Evolutionary conservation across 768 basidiomycete genomes (phyloP), one percentile per base, ranked within the genome.

Genomic region (Lentinula guzmanii): DNA sequence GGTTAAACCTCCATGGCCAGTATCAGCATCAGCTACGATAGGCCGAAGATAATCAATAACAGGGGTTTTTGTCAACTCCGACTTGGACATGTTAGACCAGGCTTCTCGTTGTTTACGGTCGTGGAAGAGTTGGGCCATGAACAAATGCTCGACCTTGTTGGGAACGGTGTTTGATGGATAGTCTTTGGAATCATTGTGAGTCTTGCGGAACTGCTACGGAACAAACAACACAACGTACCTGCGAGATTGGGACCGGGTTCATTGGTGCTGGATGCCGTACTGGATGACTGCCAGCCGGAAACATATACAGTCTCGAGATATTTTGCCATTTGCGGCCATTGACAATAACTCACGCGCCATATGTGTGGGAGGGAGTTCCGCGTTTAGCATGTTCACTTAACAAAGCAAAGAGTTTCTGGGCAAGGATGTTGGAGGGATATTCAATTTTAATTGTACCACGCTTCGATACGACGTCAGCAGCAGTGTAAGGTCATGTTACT

Each of bases 91-190:
- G 64, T 70, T 78, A 0, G 89, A 85, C 24, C 93, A 90, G 6
- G 78, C 84, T 70, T 94, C 91, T 59, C 86, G 87, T 72, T 98
- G 96, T 75, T 97, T 98, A 65, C 96, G 89, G 77, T 99, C 97
- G 72, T 99, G 97, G 87, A 98, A 98, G 48, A 98, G 86, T 72
- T 98, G 97, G 0, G 97, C 96, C 82, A 90, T 85, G 85, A 98
- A 98, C 58, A 98, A 82, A 65, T 98, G 97, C 72, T 98, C 93
- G 64, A 98, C 97, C 81, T 98, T 98, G 82, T 93, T 93, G 2
- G 97, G 97, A 1, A 98, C 96, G 21, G 97, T 98, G 79, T 98
- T 98, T 54, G 91, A 96, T 1, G 97, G 97, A 76, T 98, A 98
- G 74, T 98, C 95, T 93, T 59, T 6, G 16, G 15, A 61, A 0